Percentiles rank a stretch among this genome's conserved stretches.
Evolutionary conservation across 495 filamentous ascomycete species (phyloP).

Genomic region (Annulohypoxylon maeteangense): DNA sequence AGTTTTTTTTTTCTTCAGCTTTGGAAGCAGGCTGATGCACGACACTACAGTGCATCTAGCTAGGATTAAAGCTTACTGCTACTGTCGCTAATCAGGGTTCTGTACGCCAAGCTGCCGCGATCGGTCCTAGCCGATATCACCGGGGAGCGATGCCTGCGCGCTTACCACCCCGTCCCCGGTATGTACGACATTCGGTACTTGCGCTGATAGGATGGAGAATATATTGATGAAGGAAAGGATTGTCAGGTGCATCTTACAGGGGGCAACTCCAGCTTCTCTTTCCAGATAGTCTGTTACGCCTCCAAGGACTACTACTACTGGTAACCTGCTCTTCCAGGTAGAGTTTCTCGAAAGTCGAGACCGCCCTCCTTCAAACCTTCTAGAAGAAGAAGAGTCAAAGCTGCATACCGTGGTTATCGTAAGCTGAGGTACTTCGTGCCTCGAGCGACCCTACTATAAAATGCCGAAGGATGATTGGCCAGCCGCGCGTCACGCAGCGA

Average conservation of each 20-base stretch:
- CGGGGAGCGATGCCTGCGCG: conserved; percentile 17
- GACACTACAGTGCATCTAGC: not conserved
- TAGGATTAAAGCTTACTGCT: conserved; percentile 14
- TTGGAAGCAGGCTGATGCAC: not conserved
- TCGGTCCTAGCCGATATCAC: conserved; percentile 32
- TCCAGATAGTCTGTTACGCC: conserved; percentile 23
- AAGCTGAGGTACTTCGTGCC: not conserved
- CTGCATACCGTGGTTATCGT: not conserved
- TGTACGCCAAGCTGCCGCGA: conserved; percentile 37
- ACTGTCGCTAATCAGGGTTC: conserved; percentile 23
- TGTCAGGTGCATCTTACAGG: conserved; percentile 32
- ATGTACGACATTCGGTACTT: conserved; percentile 19
- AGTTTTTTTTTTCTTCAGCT: not conserved
- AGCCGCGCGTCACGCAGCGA: conserved; percentile 16
- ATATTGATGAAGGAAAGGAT: conserved; percentile 19
- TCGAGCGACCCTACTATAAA: conserved; percentile 26
- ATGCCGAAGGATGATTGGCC: conserved; percentile 25
- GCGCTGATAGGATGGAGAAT: conserved; percentile 27
- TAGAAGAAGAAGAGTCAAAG: conserved; percentile 12
- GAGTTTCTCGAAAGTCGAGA: conserved; percentile 29
- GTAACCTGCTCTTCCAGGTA: conserved; percentile 27
- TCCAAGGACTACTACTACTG: conserved; percentile 6
- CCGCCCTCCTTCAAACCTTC: conserved; percentile 21
- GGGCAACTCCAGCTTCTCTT: conserved; percentile 37
- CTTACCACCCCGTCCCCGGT: conserved; percentile 29